Percentiles rank a stretch among this genome's conserved stretches.
Evolutionary conservation across 139 green algal genomes (phyloP).

Genomic region (Coccomyxa sp.): DNA sequence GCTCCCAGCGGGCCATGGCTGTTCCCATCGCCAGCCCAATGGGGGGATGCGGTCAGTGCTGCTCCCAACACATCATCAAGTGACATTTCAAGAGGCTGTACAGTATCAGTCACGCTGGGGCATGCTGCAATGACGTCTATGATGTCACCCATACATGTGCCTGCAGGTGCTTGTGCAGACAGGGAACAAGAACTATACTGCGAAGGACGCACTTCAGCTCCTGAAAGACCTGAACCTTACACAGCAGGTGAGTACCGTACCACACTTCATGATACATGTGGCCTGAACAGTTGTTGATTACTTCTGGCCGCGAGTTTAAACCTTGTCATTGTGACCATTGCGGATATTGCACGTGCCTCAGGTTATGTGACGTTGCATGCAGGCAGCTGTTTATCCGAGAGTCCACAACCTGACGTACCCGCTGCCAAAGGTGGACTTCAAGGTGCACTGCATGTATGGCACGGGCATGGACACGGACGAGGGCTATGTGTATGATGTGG

Average conservation of each 20-base stretch:
- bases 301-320: background rate
- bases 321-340: background rate
- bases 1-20: conserved; percentile 32
- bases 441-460: conserved; percentile 20
- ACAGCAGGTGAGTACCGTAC: conserved; percentile 21
- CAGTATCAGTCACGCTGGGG: background rate
- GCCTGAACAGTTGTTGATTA: background rate
- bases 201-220: conserved; percentile 12
- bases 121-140: background rate
- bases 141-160: background rate
- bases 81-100: background rate
- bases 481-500: conserved; percentile 25
- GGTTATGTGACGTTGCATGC: background rate
- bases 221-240: conserved; percentile 20
- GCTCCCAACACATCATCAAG: background rate
- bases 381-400: conserved; percentile 18
- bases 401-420: conserved; percentile 13
- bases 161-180: conserved; percentile 24
- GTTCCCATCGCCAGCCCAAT: conserved; percentile 26
- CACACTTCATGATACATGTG: background rate
- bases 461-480: conserved; percentile 20
- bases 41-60: conserved; percentile 12
- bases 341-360: background rate
- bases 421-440: conserved; percentile 17
- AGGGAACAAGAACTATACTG: conserved; percentile 16